These are phyloP conservation scores for Neophaeococcomyces aloes DNA, from an alignment of 2,329 filamentous ascomycete genomes.

Conservation along the genomic window DNA sequence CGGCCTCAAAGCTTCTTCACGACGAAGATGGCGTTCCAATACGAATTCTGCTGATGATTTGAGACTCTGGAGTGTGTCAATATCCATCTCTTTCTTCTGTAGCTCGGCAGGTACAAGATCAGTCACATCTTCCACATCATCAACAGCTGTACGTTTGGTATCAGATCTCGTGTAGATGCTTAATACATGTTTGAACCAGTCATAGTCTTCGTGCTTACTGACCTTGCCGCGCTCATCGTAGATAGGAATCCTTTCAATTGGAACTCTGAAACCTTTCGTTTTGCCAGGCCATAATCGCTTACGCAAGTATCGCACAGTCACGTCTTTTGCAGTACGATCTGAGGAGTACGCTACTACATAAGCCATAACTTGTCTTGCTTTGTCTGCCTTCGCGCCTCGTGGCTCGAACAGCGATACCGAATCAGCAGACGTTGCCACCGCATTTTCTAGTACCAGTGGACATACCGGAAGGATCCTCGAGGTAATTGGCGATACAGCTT, in stretches of 20 bases:
- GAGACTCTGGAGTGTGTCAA: slow-evolving; percentile 79
- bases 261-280: slow-evolving; percentile 74
- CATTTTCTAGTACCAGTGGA: slow-evolving; percentile 53
- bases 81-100: slow-evolving; percentile 61
- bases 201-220: slow-evolving; percentile 62
- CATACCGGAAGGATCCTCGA: slow-evolving; percentile 72
- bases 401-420: slow-evolving; percentile 68
- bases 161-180: slow-evolving; percentile 54
- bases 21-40: slow-evolving; percentile 72
- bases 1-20: slow-evolving; percentile 76
- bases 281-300: slow-evolving; percentile 73
- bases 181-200: slow-evolving; percentile 83
- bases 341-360: slow-evolving; percentile 75
- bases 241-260: slow-evolving; percentile 67
- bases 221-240: slow-evolving; percentile 69
- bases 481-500: slow-evolving; percentile 72
- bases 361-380: slow-evolving; percentile 76
- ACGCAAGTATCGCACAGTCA: slow-evolving; percentile 83
- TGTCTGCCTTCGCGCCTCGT: slow-evolving; percentile 71
- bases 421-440: slow-evolving; percentile 62
- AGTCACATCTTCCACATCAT: slow-evolving; percentile 67
- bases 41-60: slow-evolving; percentile 78
- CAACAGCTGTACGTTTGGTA: slow-evolving; percentile 53
- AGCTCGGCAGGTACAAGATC: slow-evolving; percentile 64
- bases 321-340: slow-evolving; percentile 86